Base-by-base conservation (phyloP, 2,329 filamentous ascomycete species). In the Zymoseptoria tritici region DNA sequence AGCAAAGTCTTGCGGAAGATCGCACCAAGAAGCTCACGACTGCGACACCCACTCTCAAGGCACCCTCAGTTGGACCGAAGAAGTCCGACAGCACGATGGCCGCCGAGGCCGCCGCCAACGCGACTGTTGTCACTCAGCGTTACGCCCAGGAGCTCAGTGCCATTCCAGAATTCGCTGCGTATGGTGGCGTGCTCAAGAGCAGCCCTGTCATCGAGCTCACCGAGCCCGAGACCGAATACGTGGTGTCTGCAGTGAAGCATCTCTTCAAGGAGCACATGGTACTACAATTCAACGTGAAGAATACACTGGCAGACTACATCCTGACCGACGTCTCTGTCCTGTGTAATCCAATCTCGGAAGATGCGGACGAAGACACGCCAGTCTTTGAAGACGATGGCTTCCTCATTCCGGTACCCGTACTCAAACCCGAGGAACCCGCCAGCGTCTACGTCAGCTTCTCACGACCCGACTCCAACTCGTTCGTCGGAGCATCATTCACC, bases 211-310 rank as follows among this genome's bases (percentile, higher is more conserved):
- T 96, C 66, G 93, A 97, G 76, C 86, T 99, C 63, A 97, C 94
- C 19, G 94, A 99, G 75, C 90, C 91, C 57, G 94, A 97, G 77
- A 97, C 93, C 20, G 94, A 99, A 76, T 99, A 99, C 70, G 91
- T 97, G 55, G 94, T 99, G 62, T 86, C 84, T 42, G 87, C 94
- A 21, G 84, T 97, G 76, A 99, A 99, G 81, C 94, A 99, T 74
- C 86, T 99, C 70, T 99, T 97, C 86, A 96, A 96, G 78, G 90
- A 96, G 74, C 90, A 97, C 72, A 81, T 99, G 71, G 93, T 99
- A 36, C 79, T 99, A 57, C 94, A 99, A 73, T 99, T 94, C 75
- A 90, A 97, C 73, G 86, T 99, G 75, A 97, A 96, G 82, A 99
- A 99, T 80, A 99, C 94, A 2, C 82, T 99, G 9, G 88, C 90